Conservation (phyloP, 306 rosid species). For the Gastrolobium bilobum region DNA sequence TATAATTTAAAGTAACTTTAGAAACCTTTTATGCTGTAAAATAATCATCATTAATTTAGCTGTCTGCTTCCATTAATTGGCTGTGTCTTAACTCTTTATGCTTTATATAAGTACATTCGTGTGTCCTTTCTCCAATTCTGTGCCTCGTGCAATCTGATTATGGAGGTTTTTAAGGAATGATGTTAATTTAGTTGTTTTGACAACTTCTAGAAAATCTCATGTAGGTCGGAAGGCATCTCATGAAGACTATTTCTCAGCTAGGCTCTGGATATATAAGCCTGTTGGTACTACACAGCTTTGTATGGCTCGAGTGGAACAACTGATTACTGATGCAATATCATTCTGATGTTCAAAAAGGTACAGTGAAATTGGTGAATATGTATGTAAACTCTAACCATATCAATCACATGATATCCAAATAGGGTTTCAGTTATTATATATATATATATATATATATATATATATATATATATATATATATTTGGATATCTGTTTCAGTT, state of each 20-base stretch:
- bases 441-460: too few species aligned
- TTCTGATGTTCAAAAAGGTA: slow-evolving; percentile 73
- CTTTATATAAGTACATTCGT: neutral
- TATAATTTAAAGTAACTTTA: too few species aligned
- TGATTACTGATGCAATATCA: slow-evolving; percentile 59
- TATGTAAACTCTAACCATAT: neutral
- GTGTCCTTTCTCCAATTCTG: slow-evolving; percentile 8
- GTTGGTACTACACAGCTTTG: slow-evolving; percentile 87
- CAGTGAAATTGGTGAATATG: slow-evolving; percentile 12
- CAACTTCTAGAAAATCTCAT: slow-evolving; percentile 37
- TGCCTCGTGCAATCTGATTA: slow-evolving; percentile 32
- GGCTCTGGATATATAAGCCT: slow-evolving; percentile 79
- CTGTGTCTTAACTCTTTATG: slow-evolving; percentile 28
- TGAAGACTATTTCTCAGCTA: slow-evolving; percentile 89
- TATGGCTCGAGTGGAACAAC: slow-evolving; percentile 72
- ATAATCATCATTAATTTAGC: neutral
- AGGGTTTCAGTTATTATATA: neutral
- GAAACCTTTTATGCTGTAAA: too few species aligned
- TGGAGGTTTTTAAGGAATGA: slow-evolving; percentile 23
- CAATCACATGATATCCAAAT: slow-evolving; percentile 12
- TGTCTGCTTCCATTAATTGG: neutral
- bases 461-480: too few species aligned
- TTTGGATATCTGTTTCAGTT: neutral
- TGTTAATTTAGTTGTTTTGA: slow-evolving; percentile 50
- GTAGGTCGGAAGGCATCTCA: slow-evolving; percentile 92